Conservation (phyloP, 2,329 filamentous ascomycete genomes). For the Aplosporella prunicola region DNA sequence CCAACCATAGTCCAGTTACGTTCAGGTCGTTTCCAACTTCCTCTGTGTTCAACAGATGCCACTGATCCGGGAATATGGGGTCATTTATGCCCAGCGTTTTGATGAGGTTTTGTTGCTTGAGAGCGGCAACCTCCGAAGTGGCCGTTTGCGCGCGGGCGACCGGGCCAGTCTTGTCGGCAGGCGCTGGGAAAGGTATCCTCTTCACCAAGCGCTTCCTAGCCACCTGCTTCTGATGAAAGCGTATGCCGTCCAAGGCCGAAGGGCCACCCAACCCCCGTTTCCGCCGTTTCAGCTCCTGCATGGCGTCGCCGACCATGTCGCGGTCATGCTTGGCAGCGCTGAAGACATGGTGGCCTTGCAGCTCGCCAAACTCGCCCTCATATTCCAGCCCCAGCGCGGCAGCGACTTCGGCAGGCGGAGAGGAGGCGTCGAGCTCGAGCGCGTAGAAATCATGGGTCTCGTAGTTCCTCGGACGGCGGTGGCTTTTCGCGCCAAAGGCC, state of each 20-base stretch:
- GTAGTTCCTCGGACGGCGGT: constrained; percentile 55
- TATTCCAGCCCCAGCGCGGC: constrained; percentile 63
- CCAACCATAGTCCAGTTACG: constrained; percentile 85
- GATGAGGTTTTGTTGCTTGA: constrained; percentile 49
- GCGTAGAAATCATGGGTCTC: constrained; percentile 86
- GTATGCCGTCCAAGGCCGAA: constrained; percentile 62
- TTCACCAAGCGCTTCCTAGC: constrained; percentile 54
- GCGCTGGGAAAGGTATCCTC: constrained; percentile 25
- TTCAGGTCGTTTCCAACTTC: constrained; percentile 87
- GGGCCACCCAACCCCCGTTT: constrained; percentile 40
- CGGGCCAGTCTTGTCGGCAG: neutral
- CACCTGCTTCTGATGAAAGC: constrained; percentile 71
- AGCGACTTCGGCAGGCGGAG: constrained; percentile 61
- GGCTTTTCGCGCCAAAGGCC: constrained; percentile 23
- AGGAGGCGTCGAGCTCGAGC: constrained; percentile 62
- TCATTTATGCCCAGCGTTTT: constrained; percentile 64
- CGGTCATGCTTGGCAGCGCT: constrained; percentile 53
- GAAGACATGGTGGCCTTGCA: constrained; percentile 79
- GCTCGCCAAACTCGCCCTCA: constrained; percentile 69
- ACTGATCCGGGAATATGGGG: constrained; percentile 88
- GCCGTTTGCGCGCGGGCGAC: neutral
- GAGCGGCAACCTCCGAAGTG: constrained; percentile 12
- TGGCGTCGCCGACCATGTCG: constrained; percentile 41
- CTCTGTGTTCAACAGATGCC: constrained; percentile 82
- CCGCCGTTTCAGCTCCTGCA: constrained; percentile 45